Evolutionary conservation across 2,329 filamentous ascomycete genomes (phyloP).

Genomic region (Bipolaris victoriae): DNA sequence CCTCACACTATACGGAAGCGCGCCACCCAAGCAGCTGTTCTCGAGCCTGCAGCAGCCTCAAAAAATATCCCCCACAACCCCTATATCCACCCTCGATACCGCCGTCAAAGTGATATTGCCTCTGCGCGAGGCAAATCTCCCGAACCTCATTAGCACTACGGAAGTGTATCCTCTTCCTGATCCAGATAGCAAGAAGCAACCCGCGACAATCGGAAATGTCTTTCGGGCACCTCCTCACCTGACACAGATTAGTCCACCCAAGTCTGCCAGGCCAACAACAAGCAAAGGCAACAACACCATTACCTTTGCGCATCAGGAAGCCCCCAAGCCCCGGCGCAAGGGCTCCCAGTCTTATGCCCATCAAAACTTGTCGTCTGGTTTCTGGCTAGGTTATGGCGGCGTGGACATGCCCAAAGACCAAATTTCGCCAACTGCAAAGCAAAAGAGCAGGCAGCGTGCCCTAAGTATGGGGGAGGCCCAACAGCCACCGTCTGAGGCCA

Average conservation of each 20-base stretch:
- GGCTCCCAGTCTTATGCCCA: slow-evolving; percentile 65
- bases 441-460: slow-evolving; percentile 73
- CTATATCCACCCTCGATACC: slow-evolving; percentile 45
- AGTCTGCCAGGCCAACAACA: slow-evolving; percentile 72
- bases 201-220: slow-evolving; percentile 72
- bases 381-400: slow-evolving; percentile 66
- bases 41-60: slow-evolving; percentile 75
- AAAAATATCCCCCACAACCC: slow-evolving; percentile 44
- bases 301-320: slow-evolving; percentile 60
- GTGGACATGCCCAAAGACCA: slow-evolving; percentile 51
- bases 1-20: slow-evolving; percentile 78
- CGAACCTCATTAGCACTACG: slow-evolving; percentile 74
- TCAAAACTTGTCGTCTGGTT: slow-evolving; percentile 68
- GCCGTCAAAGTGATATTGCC: slow-evolving; percentile 54
- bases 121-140: slow-evolving; percentile 70
- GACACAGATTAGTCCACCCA: slow-evolving; percentile 71
- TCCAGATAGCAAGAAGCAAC: slow-evolving; percentile 54
- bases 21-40: slow-evolving; percentile 77
- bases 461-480: slow-evolving; percentile 69
- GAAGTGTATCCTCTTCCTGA: slow-evolving; percentile 64
- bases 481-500: slow-evolving; percentile 54
- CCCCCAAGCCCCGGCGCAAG: slow-evolving; percentile 53
- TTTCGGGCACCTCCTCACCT: slow-evolving; percentile 73
- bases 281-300: slow-evolving; percentile 60
- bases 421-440: slow-evolving; percentile 68